phyloP scores from a whole-genome alignment of 23 red algal genomes.

The Gracilariopsis chorda region DNA sequence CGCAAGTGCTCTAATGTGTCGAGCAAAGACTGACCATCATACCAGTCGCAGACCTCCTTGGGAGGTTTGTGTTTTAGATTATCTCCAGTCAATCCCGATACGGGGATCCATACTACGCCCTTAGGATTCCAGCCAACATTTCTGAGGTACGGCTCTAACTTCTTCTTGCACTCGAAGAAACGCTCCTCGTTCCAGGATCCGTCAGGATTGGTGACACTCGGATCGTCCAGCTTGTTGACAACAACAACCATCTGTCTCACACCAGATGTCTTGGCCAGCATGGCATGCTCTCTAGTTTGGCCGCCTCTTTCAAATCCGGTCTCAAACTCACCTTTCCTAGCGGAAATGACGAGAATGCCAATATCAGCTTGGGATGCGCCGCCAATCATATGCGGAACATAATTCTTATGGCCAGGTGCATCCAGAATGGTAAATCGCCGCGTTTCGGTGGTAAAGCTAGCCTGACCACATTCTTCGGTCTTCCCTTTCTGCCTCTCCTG shows the following conservation, averaged over 20 bases:
- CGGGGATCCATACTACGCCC: constrained; percentile 89
- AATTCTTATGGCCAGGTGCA: constrained; percentile 98
- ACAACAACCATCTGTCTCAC: constrained; percentile 89
- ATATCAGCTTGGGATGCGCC: constrained; percentile 96
- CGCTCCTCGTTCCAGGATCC: constrained; percentile 84
- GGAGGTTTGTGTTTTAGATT: constrained; percentile 73
- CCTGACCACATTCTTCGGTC: constrained; percentile 95
- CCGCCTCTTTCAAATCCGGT: constrained; percentile 97
- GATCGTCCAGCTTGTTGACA: constrained; percentile 97
- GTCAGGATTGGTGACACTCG: constrained; percentile 68
- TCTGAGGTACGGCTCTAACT: constrained; percentile 86
- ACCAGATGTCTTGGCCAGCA: constrained; percentile 97
- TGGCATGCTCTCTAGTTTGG: constrained; percentile 98
- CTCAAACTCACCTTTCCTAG: constrained; percentile 99
- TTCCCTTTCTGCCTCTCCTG: constrained; percentile 96
- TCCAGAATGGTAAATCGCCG: constrained; percentile 92
- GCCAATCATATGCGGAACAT: constrained; percentile 96
- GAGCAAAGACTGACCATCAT: constrained; percentile 78
- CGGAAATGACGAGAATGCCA: constrained; percentile 97
- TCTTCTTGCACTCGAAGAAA: constrained; percentile 78
- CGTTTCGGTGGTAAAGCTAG: constrained; percentile 82
- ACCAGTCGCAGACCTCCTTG: constrained; percentile 70
- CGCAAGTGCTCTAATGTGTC: constrained; percentile 77
- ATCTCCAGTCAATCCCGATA: constrained; percentile 82
- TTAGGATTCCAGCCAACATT: constrained; percentile 88